A percentile compares a stretch with the other conserved stretches of the same genome.
These are phyloP conservation scores for Drechslera avenae DNA, from an alignment of 2,329 filamentous ascomycete genomes.

Conservation along the genomic window DNA sequence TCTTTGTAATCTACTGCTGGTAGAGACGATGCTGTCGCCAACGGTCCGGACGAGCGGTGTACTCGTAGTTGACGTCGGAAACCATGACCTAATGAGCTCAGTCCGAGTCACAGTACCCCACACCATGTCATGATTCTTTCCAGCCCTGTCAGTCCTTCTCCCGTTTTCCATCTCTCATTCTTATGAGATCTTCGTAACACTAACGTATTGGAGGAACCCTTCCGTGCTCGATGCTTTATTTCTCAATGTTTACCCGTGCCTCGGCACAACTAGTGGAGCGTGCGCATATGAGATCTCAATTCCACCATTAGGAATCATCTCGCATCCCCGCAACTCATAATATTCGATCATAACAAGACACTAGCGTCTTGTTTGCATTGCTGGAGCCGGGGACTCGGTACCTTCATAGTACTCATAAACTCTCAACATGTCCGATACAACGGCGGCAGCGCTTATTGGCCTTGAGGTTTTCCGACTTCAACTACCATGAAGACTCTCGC, in stretches of 20 bases:
- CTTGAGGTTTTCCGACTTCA: constrained; percentile 15
- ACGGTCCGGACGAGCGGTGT: neutral
- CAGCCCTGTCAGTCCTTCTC: neutral
- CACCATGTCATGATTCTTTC: constrained; percentile 4
- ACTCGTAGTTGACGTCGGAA: neutral
- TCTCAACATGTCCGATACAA: constrained; percentile 16
- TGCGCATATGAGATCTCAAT: constrained; percentile 11
- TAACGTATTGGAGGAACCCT: constrained; percentile 14
- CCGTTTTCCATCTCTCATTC: constrained; percentile 2
- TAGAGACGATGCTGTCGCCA: neutral
- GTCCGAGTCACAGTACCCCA: neutral
- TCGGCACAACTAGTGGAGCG: constrained; percentile 12
- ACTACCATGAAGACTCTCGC: constrained; percentile 27
- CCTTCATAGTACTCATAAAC: constrained; percentile 16
- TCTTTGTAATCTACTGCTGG: too few species aligned
- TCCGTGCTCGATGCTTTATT: constrained; percentile 10
- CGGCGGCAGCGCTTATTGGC: constrained; percentile 23
- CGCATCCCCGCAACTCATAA: constrained; percentile 12
- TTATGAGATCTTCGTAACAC: neutral
- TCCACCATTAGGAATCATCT: constrained; percentile 16
- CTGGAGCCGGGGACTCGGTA: constrained; percentile 12
- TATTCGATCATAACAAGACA: constrained; percentile 7
- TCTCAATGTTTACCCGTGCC: constrained; percentile 13
- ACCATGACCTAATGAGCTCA: neutral
- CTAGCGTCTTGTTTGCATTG: constrained; percentile 23